These are phyloP conservation scores for Coprinopsis cinerea DNA, from an alignment of 768 basidiomycete genomes.

Conservation along the genomic window DNA sequence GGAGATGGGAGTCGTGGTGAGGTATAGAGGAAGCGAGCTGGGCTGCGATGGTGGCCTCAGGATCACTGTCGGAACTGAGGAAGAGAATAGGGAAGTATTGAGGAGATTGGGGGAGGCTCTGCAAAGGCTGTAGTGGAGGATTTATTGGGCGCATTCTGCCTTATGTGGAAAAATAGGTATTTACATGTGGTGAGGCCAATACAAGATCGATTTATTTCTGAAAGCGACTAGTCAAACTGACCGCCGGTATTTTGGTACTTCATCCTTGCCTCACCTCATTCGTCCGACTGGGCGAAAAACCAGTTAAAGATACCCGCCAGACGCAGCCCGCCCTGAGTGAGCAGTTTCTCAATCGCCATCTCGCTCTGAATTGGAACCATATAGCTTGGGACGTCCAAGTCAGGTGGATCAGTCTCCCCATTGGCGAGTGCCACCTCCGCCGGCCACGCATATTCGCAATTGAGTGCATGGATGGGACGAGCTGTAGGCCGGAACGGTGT, in stretches of 20 bases:
- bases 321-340: slow-evolving; percentile 79
- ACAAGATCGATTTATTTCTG: no score
- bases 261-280: no score
- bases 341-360: slow-evolving; percentile 73
- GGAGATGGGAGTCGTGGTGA: slow-evolving; percentile 79
- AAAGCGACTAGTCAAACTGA: no score
- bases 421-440: slow-evolving; percentile 23
- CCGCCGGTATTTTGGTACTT: no score
- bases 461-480: slow-evolving; percentile 62
- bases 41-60: slow-evolving; percentile 87
- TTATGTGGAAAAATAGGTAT: no score
- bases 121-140: neutral
- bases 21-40: slow-evolving; percentile 79
- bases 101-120: slow-evolving; percentile 48
- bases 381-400: slow-evolving; percentile 76
- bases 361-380: slow-evolving; percentile 57
- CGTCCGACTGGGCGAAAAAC: no score
- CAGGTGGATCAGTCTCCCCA: neutral
- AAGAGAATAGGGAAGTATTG: slow-evolving; percentile 66
- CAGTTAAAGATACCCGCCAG: slow-evolving; percentile 81
- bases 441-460: slow-evolving; percentile 83
- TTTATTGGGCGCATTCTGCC: no score
- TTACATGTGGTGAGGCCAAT: no score
- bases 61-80: slow-evolving; percentile 81
- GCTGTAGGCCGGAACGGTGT: slow-evolving; percentile 57